Conservation (phyloP, 495 filamentous ascomycete genomes). For the Articulospora tetracladia region DNA sequence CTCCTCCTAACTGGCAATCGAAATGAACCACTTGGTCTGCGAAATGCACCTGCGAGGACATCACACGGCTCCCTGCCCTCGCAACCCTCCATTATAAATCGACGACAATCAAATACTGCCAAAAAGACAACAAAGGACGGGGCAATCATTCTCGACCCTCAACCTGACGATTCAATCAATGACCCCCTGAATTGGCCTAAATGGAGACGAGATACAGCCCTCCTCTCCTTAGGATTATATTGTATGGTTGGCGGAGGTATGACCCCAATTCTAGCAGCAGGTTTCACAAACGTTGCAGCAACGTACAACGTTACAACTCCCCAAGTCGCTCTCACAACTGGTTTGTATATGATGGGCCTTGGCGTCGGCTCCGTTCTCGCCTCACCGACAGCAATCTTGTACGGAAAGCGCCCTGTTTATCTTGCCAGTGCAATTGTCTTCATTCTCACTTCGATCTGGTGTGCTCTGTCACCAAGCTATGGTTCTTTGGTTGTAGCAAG, state of each 20-base stretch:
- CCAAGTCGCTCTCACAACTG: slow-evolving; percentile 83
- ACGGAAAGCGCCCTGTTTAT: slow-evolving; percentile 89
- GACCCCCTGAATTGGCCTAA: slow-evolving; percentile 92
- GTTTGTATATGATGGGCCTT: slow-evolving; percentile 92
- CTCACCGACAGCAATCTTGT: slow-evolving; percentile 89
- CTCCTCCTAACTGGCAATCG: slow-evolving; percentile 69
- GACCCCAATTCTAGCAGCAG: slow-evolving; percentile 86
- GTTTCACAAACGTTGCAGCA: slow-evolving; percentile 75
- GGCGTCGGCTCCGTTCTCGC: slow-evolving; percentile 80
- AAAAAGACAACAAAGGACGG: slow-evolving; percentile 81
- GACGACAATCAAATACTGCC: slow-evolving; percentile 31
- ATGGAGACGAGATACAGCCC: slow-evolving; percentile 76
- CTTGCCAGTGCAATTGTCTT: slow-evolving; percentile 74
- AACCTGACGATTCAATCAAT: slow-evolving; percentile 86
- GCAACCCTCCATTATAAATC: slow-evolving; percentile 22
- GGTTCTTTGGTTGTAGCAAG: slow-evolving; percentile 75
- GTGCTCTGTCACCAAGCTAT: slow-evolving; percentile 77
- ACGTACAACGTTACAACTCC: slow-evolving; percentile 68
- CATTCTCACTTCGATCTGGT: slow-evolving; percentile 78
- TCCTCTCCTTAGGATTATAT: slow-evolving; percentile 85
- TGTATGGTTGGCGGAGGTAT: slow-evolving; percentile 92
- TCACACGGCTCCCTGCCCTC: slow-evolving; percentile 67
- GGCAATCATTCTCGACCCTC: slow-evolving; percentile 83
- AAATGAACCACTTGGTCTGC: slow-evolving; percentile 79
- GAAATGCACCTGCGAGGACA: slow-evolving; percentile 68